Percentiles rank a stretch among this genome's conserved stretches.
Evolutionary conservation across 2,329 filamentous ascomycete species (phyloP).

Genomic region (Fusarium compactum): DNA sequence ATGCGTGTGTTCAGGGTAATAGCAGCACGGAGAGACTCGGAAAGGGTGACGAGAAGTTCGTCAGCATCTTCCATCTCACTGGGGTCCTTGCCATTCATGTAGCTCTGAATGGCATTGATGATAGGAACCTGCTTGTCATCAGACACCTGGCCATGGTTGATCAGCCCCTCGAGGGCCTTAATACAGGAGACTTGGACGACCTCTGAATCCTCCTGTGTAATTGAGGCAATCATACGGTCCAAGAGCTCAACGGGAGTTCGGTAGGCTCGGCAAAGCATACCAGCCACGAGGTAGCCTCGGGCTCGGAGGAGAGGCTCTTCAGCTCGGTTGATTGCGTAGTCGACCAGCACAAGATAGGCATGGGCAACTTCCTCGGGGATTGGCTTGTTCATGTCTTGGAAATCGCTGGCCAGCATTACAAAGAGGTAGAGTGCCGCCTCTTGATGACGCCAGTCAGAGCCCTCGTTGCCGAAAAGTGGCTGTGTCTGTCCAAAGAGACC

Average conservation of each 20-base stretch:
- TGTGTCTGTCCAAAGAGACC: constrained; percentile 83
- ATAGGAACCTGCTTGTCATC: constrained; percentile 70
- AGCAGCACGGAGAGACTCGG: constrained; percentile 85
- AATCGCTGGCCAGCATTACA: constrained; percentile 85
- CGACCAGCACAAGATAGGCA: constrained; percentile 83
- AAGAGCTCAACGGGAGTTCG: constrained; percentile 74
- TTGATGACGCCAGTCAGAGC: constrained; percentile 69
- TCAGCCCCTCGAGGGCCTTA: constrained; percentile 80
- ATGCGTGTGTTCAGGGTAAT: constrained; percentile 84
- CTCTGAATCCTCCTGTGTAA: constrained; percentile 81
- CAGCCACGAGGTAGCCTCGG: constrained; percentile 87
- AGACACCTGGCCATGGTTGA: constrained; percentile 64
- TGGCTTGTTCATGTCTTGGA: constrained; percentile 79
- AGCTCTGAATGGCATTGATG: constrained; percentile 74
- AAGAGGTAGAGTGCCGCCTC: constrained; percentile 88
- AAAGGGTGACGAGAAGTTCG: constrained; percentile 89
- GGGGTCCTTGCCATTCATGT: constrained; percentile 83
- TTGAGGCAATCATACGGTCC: constrained; percentile 79
- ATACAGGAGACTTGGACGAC: constrained; percentile 94
- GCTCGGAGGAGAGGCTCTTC: constrained; percentile 84
- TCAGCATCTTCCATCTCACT: constrained; percentile 88
- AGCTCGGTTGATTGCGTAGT: constrained; percentile 76
- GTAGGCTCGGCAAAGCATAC: constrained; percentile 78
- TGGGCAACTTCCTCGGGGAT: constrained; percentile 77
- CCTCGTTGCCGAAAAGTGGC: constrained; percentile 73